phyloP scores from a whole-genome alignment of 1,139 yeast species.

The Nakaseomyces uthaithaninus region DNA sequence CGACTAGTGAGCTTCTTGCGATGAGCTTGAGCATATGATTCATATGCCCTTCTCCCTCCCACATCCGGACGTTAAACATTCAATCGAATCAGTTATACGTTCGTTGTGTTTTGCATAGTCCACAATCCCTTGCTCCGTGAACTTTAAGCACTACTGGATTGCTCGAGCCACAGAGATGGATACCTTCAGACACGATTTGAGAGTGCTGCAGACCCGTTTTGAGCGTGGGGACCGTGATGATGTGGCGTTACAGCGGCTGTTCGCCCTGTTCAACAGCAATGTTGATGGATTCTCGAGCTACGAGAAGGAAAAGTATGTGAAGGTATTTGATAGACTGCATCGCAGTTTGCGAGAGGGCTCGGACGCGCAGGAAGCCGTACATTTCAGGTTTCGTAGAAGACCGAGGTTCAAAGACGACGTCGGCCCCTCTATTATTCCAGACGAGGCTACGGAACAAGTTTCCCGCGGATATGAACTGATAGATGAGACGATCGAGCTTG shows the following conservation, averaged over 20 bases:
- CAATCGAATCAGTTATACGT: no score
- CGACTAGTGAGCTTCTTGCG: no score
- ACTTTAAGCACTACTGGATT: no score
- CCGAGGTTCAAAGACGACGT: no score
- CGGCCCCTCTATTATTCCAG: no score
- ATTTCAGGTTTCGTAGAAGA: background rate
- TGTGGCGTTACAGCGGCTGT: background rate
- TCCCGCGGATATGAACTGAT: background rate
- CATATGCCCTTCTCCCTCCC: no score
- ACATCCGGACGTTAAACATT: no score
- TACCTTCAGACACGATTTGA: background rate
- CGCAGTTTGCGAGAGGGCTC: background rate
- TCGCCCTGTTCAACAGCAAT: background rate
- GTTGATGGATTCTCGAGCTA: background rate
- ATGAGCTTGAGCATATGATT: no score
- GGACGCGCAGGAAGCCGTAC: background rate
- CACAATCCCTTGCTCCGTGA: background rate
- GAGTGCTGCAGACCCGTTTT: background rate
- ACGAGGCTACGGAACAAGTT: no score
- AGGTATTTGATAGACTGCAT: background rate
- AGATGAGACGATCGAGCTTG: background rate
- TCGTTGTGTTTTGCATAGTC: background rate
- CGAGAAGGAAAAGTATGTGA: background rate
- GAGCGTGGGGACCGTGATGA: slow-evolving; percentile 1
- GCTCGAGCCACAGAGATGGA: no score